Evolutionary conservation across 1,284 basidiomycete species (phyloP).

Genomic region (Malassezia globosa): DNA sequence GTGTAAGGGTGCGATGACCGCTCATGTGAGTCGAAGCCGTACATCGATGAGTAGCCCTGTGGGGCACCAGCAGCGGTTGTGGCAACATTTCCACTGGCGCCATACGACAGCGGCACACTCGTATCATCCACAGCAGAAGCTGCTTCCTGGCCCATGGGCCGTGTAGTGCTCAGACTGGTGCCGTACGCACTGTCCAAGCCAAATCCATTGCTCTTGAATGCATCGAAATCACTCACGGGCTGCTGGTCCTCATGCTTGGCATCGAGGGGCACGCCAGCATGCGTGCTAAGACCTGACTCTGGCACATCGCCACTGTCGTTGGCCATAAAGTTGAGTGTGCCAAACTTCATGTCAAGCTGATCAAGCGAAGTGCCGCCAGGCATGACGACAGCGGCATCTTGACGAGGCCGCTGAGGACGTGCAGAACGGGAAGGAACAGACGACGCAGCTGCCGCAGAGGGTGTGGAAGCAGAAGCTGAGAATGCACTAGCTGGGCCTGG

Average conservation of each 20-base stretch:
- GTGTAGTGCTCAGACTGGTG: conserved; percentile 1
- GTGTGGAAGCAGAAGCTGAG: background rate
- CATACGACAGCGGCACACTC: background rate
- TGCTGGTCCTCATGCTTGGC: background rate
- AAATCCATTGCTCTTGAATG: conserved; percentile 11
- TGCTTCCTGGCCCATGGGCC: background rate
- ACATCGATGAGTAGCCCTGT: conserved; percentile 33
- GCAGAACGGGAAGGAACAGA: background rate
- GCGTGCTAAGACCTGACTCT: background rate
- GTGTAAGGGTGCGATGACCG: conserved; percentile 1
- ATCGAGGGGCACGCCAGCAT: background rate
- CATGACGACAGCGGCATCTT: conserved; percentile 43
- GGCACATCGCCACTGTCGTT: conserved; percentile 17
- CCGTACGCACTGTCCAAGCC: background rate
- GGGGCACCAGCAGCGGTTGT: background rate
- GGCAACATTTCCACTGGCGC: background rate
- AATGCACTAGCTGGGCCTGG: background rate
- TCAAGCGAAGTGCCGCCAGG: conserved; percentile 39
- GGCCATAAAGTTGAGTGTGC: conserved; percentile 42
- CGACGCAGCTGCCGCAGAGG: background rate
- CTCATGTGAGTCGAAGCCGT: conserved; percentile 23
- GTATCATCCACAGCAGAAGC: background rate
- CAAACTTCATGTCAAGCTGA: conserved; percentile 44
- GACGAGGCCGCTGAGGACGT: conserved; percentile 29
- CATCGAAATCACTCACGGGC: conserved; percentile 9